Base-by-base conservation (phyloP, 768 basidiomycete species). In the Mycena crocata region DNA sequence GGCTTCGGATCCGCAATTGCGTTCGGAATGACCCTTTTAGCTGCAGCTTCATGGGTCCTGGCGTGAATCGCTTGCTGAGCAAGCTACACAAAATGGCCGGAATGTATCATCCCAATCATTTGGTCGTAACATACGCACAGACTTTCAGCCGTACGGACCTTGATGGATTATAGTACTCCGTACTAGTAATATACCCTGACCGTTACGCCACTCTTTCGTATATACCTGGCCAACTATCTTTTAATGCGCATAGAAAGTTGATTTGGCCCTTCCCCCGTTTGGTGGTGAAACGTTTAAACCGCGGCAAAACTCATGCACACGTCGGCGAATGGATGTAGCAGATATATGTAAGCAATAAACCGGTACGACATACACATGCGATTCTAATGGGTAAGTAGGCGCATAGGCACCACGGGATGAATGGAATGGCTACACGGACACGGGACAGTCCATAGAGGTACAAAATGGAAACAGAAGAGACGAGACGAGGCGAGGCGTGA, bases 301-400 rank as follows among this genome's bases (percentile, higher is more conserved):
- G n/a, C n/a, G n/a, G n/a, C n/a, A n/a, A n/a, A n/a, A n/a, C n/a
- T n/a, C n/a, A n/a, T n/a, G 28, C 15, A 28, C 8, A 12, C 13
- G 8, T 4, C 10, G 8, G 26, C 5, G 28, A 19, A 48, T 30
- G 7, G 13, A 24, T 5, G 46, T 23, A 30, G 14, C 13, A 17
- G 26, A 32, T 19, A 61, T 61, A 67, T 67, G 66, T 67, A 62
- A 66, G 52, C 55, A 57, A 57, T 57, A 62, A 62, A 57, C 64
- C 49, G 39, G 58, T 60, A 61, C 54, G 55, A 57, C 66, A 55
- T 63, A 63, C 51, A 65, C 49, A 62, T 32, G 34, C 45, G 32
- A 63, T 42, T 67, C 61, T 67, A 67, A 34, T 35, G 39, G n/a
- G 55, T 44, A 40, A 67, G 54, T 60, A 56, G 37, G 58, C 49